Percentiles rank a stretch among this genome's conserved stretches.
phyloP scores from a whole-genome alignment of 1,139 yeast genomes.

The Cylindricascospora bacillispora region DNA sequence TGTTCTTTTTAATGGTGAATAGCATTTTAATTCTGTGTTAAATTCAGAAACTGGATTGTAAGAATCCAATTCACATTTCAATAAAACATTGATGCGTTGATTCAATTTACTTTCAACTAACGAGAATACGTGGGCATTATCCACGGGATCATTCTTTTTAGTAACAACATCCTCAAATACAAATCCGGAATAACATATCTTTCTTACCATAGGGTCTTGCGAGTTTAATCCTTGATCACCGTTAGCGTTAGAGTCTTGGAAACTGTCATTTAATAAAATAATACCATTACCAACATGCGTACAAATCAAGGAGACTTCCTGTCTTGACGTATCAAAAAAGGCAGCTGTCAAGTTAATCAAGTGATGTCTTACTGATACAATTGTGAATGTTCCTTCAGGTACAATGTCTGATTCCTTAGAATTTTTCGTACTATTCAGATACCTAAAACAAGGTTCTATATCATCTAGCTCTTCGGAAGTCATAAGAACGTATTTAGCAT shows the following conservation, averaged over 20 bases:
- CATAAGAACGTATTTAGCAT: slow-evolving; percentile 13
- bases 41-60: slow-evolving; percentile 10
- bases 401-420: slow-evolving; percentile 4
- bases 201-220: slow-evolving; percentile 7
- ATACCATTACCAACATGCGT: slow-evolving; percentile 11
- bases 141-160: slow-evolving; percentile 3
- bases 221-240: slow-evolving; percentile 7
- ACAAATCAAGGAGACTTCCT: slow-evolving; percentile 5
- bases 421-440: slow-evolving; percentile 8
- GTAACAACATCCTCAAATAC: slow-evolving; percentile 20
- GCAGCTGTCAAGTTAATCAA: slow-evolving; percentile 16
- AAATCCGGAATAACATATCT: slow-evolving; percentile 22
- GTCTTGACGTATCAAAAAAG: slow-evolving; percentile 8
- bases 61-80: slow-evolving; percentile 25
- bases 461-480: slow-evolving; percentile 12
- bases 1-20: slow-evolving; percentile 12
- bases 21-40: slow-evolving; percentile 24
- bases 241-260: slow-evolving; percentile 2
- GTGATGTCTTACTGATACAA: slow-evolving; percentile 22
- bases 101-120: slow-evolving; percentile 16
- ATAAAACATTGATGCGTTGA: slow-evolving; percentile 11
- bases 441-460: slow-evolving; percentile 13
- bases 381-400: slow-evolving; percentile 7
- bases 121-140: slow-evolving; percentile 11
- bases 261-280: slow-evolving; percentile 9